Conservation (phyloP, 768 basidiomycete genomes). For the Kwoniella bestiolae region DNA sequence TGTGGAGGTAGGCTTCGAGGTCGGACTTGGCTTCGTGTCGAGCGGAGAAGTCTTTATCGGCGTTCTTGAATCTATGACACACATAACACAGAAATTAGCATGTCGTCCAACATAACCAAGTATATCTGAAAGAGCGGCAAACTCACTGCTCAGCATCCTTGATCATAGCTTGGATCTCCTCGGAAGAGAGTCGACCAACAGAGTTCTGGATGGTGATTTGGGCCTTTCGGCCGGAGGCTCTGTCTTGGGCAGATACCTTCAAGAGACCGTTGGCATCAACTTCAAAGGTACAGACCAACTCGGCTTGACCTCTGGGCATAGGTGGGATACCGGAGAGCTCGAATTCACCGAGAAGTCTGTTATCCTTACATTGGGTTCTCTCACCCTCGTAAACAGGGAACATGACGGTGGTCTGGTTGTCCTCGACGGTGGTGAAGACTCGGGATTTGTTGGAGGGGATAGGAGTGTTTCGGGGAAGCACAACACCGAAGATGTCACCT, state of each 20-base stretch:
- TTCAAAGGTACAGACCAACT: constrained; percentile 99
- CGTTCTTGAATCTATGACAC: constrained; percentile 49
- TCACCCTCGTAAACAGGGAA: constrained; percentile 99
- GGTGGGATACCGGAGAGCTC: constrained; percentile 98
- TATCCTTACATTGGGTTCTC: constrained; percentile 99
- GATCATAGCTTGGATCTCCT: constrained; percentile 99
- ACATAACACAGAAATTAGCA: neutral
- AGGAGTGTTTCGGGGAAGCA: constrained; percentile 98
- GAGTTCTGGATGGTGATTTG: constrained; percentile 97
- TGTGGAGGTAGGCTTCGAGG: constrained; percentile 96
- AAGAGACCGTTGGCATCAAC: constrained; percentile 98
- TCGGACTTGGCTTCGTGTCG: constrained; percentile 98
- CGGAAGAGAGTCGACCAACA: constrained; percentile 94
- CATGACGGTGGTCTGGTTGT: constrained; percentile 99
- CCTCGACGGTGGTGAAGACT: constrained; percentile 99
- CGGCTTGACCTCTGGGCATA: constrained; percentile 98
- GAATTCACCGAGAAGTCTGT: constrained; percentile 98
- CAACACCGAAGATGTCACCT: constrained; percentile 99
- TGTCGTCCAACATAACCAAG: neutral
- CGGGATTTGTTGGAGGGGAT: constrained; percentile 99
- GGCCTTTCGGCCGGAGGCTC: constrained; percentile 98
- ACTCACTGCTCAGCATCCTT: constrained; percentile 97
- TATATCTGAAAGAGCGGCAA: constrained; percentile 61
- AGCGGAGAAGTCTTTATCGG: constrained; percentile 89
- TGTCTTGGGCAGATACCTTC: constrained; percentile 98